phyloP scores from a whole-genome alignment of 192 early-diverging fungal genomes.

The Coemansia sp. region DNA sequence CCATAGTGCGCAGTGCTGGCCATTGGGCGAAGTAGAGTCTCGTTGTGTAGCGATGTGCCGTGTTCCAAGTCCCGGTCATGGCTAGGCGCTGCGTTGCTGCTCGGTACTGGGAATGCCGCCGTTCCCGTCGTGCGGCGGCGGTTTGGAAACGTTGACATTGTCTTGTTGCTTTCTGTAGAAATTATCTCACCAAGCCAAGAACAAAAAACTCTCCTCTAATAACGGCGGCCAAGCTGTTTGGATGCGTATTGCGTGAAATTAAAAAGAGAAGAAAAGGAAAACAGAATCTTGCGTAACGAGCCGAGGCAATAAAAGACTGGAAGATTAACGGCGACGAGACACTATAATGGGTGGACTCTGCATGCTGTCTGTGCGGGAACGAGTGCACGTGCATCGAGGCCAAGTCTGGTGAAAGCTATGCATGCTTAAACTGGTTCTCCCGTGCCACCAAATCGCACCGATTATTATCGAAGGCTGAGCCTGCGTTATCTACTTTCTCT shows the following conservation, averaged over 20 bases:
- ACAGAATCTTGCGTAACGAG: neutral
- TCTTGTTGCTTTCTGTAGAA: neutral
- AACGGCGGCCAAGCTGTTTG: no score
- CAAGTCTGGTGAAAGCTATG: no score
- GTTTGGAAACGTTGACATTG: neutral
- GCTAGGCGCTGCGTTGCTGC: neutral
- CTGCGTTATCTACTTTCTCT: no score
- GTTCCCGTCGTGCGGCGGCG: slow-evolving; percentile 16
- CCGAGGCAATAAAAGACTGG: neutral
- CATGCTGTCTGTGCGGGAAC: no score
- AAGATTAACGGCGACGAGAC: no score
- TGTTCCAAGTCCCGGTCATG: slow-evolving; percentile 21
- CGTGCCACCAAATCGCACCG: no score
- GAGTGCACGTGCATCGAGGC: no score
- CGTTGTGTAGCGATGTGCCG: slow-evolving; percentile 25
- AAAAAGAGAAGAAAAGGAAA: neutral
- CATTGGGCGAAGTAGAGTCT: slow-evolving; percentile 8
- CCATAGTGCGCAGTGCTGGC: slow-evolving; percentile 21
- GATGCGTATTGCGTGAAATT: no score
- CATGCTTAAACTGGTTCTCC: no score
- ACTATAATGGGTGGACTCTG: no score
- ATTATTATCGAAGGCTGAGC: no score
- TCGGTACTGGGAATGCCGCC: neutral
- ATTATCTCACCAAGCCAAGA: neutral
- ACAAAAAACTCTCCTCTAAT: neutral